Conservation (phyloP, 2,329 filamentous ascomycete species). For the Lithohypha guttulata region DNA sequence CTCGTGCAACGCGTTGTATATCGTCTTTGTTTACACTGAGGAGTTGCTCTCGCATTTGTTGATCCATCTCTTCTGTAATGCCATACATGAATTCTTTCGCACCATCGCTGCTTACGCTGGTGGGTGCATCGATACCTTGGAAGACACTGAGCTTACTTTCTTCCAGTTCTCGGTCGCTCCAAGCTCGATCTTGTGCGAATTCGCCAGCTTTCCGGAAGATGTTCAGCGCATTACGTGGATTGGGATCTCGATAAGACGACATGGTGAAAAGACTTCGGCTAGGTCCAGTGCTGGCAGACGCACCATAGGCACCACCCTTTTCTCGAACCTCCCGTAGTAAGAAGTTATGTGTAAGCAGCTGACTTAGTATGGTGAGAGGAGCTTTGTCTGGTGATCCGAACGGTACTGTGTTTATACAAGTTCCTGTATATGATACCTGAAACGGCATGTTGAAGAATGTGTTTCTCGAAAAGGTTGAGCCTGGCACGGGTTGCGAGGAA, state of each 20-base stretch:
- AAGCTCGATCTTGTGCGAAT: conserved; percentile 72
- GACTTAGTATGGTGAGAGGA: conserved; percentile 74
- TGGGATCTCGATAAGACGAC: conserved; percentile 94
- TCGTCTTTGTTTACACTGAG: conserved; percentile 76
- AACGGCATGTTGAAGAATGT: conserved; percentile 91
- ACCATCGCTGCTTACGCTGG: conserved; percentile 77
- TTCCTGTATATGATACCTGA: conserved; percentile 88
- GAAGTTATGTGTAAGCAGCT: conserved; percentile 91
- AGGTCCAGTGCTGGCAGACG: conserved; percentile 70
- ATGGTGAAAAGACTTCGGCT: conserved; percentile 83
- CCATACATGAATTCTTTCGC: conserved; percentile 77
- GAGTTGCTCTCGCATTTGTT: conserved; percentile 68
- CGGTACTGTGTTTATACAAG: conserved; percentile 71
- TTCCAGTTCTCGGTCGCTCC: conserved; percentile 76
- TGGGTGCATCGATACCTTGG: conserved; percentile 79
- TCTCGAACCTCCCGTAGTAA: conserved; percentile 95
- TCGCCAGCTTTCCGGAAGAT: conserved; percentile 74
- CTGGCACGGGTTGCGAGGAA: too few relatives aligned
- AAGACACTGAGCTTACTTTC: conserved; percentile 95
- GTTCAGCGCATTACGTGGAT: conserved; percentile 74
- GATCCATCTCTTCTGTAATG: conserved; percentile 79
- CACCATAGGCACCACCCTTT: conserved; percentile 93
- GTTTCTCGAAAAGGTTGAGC: conserved; percentile 43
- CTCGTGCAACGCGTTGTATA: conserved; percentile 69
- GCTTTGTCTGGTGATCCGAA: conserved; percentile 68